A percentile compares a stretch with the other conserved stretches of the same genome.
Conservation (phyloP, 2,329 filamentous ascomycete species). For the Chrysosporium queenslandicum region DNA sequence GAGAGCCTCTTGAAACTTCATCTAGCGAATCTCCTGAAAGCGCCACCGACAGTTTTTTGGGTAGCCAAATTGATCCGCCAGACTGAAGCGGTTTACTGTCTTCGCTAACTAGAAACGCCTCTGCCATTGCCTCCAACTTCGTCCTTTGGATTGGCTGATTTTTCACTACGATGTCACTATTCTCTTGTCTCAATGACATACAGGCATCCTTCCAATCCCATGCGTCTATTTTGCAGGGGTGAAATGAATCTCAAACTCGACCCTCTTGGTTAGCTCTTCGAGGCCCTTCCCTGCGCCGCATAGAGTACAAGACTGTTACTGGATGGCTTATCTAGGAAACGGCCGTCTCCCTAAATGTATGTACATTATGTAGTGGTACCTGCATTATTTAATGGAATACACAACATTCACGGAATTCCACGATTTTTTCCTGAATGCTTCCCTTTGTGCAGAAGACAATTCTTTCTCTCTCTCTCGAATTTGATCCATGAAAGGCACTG, state of each 20-base stretch:
- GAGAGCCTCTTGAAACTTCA: not conserved
- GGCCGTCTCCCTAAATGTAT: not conserved
- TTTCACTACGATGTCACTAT: not conserved
- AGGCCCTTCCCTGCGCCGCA: not conserved
- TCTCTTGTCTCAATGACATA: no score
- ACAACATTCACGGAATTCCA: not conserved
- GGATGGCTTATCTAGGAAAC: not conserved
- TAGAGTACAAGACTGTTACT: not conserved
- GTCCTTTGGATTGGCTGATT: not conserved
- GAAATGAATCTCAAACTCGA: no score
- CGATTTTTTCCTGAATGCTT: not conserved
- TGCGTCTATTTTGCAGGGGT: no score
- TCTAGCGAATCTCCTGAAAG: not conserved
- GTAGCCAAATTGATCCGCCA: not conserved
- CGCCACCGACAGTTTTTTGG: not conserved
- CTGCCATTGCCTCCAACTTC: not conserved
- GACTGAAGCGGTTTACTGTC: not conserved
- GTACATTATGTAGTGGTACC: not conserved
- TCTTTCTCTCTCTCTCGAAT: no score
- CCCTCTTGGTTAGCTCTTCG: no score
- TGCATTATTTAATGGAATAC: not conserved
- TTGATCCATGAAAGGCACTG: no score
- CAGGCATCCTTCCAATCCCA: no score
- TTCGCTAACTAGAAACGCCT: not conserved
- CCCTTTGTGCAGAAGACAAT: not conserved